A percentile compares a stretch with the other conserved stretches of the same genome.
Evolutionary conservation across 768 basidiomycete species (phyloP).

Genomic region (Rhodotorula graminis): DNA sequence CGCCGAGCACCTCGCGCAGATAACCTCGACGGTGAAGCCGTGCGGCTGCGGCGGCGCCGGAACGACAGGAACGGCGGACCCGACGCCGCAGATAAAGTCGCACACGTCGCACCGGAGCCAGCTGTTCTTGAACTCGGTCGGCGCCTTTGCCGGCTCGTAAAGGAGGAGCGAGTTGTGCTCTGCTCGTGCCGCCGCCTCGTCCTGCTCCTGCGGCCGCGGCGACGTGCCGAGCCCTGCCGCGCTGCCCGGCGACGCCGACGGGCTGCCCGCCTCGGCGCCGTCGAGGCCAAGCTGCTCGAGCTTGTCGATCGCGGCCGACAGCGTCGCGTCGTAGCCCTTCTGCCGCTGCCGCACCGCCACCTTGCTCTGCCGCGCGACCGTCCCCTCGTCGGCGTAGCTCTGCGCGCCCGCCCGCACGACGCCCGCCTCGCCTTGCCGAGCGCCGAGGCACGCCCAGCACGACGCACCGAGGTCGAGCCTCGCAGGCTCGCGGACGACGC

Average conservation of each 20-base stretch:
- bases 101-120: conserved; percentile 1
- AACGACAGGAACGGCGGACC: background rate
- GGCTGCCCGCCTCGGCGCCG: background rate
- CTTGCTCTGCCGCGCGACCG: background rate
- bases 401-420: background rate
- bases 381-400: background rate
- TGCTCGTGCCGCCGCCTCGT: background rate
- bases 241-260: background rate
- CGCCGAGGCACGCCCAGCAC: background rate
- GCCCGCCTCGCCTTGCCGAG: background rate
- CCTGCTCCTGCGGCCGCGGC: background rate
- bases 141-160: too few species aligned
- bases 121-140: too few species aligned
- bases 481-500: background rate
- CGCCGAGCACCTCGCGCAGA: conserved; percentile 3
- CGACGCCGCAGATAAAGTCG: background rate
- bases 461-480: background rate
- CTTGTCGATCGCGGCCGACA: conserved; percentile 1
- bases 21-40: conserved; percentile 12
- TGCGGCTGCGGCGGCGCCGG: background rate
- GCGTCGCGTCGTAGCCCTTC: background rate
- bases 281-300: background rate
- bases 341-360: too few species aligned
- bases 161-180: background rate
- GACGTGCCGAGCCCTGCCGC: too few species aligned